Percentiles rank a stretch among this genome's conserved stretches.
Conservation (phyloP, 2,329 filamentous ascomycete species). For the Botrytis byssoidea region DNA sequence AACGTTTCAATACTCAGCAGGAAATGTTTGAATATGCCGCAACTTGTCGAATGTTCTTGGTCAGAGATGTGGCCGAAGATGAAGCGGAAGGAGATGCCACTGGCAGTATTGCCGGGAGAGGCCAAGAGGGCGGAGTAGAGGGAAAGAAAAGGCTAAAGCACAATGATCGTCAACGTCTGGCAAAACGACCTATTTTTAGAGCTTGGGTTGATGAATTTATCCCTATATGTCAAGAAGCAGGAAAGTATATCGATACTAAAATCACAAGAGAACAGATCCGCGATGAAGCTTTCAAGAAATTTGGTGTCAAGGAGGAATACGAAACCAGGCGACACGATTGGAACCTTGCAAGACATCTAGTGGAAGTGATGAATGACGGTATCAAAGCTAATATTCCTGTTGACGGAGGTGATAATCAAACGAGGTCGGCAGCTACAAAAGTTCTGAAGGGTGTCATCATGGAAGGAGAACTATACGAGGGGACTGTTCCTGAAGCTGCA, state of each 20-base stretch:
- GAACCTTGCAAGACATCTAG: slow-evolving; percentile 42
- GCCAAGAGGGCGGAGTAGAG: slow-evolving; percentile 38
- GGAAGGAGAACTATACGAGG: slow-evolving; percentile 44
- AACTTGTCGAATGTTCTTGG: slow-evolving; percentile 57
- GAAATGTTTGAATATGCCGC: slow-evolving; percentile 63
- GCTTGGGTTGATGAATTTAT: slow-evolving; percentile 63
- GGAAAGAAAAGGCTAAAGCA: slow-evolving; percentile 44
- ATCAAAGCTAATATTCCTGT: slow-evolving; percentile 44
- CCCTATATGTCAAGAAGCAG: slow-evolving; percentile 48
- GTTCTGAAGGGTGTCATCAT: slow-evolving; percentile 53
- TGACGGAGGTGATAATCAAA: neutral
- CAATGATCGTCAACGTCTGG: slow-evolving; percentile 58
- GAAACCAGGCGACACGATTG: slow-evolving; percentile 44
- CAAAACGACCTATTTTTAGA: slow-evolving; percentile 55
- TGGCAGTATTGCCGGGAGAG: slow-evolving; percentile 20
- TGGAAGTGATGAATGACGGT: slow-evolving; percentile 48
- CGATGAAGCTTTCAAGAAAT: slow-evolving; percentile 52
- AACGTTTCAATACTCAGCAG: slow-evolving; percentile 53
- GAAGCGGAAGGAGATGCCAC: slow-evolving; percentile 22
- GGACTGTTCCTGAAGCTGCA: slow-evolving; percentile 33
- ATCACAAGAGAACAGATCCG: slow-evolving; percentile 48
- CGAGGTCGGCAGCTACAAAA: slow-evolving; percentile 37
- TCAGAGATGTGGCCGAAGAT: slow-evolving; percentile 39
- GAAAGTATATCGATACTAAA: slow-evolving; percentile 37
- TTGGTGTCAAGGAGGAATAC: slow-evolving; percentile 49